Base-by-base conservation (phyloP, 148 eudicot species). In the Drosera capensis region DNA sequence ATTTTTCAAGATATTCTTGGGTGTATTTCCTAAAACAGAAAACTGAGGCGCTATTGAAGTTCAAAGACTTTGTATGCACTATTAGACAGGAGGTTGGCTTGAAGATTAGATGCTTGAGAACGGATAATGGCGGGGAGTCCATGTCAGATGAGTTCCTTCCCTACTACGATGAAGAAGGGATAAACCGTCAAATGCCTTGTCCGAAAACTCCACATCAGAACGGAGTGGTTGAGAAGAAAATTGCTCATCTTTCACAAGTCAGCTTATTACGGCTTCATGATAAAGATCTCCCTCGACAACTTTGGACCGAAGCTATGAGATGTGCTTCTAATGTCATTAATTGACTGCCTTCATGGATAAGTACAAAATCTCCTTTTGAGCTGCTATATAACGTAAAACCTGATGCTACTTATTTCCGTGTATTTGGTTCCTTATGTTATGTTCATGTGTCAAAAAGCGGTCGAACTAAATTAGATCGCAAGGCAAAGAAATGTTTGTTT, bases 131-230 rank as follows among this genome's bases (percentile, higher is more conserved):
- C 7, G 31, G 31, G 8, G 57, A 56, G 46, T 50, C 20, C 17
- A 2, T 23, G 15, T 46, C 49, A 1, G n/a, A 5, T 14, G 2
- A 46, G 14, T 3, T 46, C 30, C 46, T 23, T 15, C 1, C 39
- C 6, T 64, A 25, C 22, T 57, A 52, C 15, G 37, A 44, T 0
- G 4, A 52, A 0, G 38, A 65, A 11, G 44, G 54, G 2, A 52
- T 57, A 20, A 0, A 2, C 14, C 8, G 59, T 2, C 62, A 63
- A 46, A 34, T 63, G 56, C 42, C 56, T 0, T 63, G 62, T 44
- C 59, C 60, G 0, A 16, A 29, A 8, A 54, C 66, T 3, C 60
- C 66, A 0, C 55, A 62, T 9, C 60, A 63, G n/a, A 62, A 62
- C 26, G 66, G 49, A 3, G 59, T 65, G 14, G 23, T 24, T 0